phyloP scores from a whole-genome alignment of 306 rosid genomes.

The Vigna hirtella region DNA sequence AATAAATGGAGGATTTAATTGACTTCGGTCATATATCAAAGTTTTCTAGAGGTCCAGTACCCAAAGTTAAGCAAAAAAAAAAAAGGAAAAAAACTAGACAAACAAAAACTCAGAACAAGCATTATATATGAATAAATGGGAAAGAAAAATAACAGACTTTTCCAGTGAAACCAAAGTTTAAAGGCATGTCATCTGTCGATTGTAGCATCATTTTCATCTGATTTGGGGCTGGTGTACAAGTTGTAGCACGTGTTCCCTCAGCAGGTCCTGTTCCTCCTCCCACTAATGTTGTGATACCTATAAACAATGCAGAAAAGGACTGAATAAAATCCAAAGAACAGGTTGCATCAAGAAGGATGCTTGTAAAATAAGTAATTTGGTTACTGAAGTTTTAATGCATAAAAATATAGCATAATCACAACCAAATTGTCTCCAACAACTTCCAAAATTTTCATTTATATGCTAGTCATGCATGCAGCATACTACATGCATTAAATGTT shows the following conservation, averaged over 20 bases:
- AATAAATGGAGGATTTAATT: constrained; percentile 25
- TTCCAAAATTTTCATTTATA: constrained; percentile 12
- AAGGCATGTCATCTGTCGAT: constrained; percentile 85
- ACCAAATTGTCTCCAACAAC: neutral
- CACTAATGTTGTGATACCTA: constrained; percentile 88
- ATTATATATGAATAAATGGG: constrained; percentile 8
- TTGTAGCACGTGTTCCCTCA: constrained; percentile 89
- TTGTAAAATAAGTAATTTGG: constrained; percentile 20
- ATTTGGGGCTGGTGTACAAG: constrained; percentile 85
- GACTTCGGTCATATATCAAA: constrained; percentile 11
- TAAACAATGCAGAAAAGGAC: constrained; percentile 44
- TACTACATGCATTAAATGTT: constrained; percentile 28
- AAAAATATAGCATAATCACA: constrained; percentile 25
- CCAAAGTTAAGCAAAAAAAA: constrained; percentile 12
- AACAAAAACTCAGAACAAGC: neutral
- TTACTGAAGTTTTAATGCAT: neutral
- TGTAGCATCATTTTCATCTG: constrained; percentile 91
- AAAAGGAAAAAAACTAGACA: neutral
- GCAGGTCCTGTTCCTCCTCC: constrained; percentile 99
- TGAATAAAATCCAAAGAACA: constrained; percentile 9
- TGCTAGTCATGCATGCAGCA: constrained; percentile 18
- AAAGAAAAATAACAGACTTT: constrained; percentile 64
- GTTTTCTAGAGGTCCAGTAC: constrained; percentile 11
- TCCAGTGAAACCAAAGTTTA: constrained; percentile 93
- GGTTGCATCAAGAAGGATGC: neutral